Evolutionary conservation across 2,329 filamentous ascomycete species (phyloP).

Genomic region (Trichoderma breve): DNA sequence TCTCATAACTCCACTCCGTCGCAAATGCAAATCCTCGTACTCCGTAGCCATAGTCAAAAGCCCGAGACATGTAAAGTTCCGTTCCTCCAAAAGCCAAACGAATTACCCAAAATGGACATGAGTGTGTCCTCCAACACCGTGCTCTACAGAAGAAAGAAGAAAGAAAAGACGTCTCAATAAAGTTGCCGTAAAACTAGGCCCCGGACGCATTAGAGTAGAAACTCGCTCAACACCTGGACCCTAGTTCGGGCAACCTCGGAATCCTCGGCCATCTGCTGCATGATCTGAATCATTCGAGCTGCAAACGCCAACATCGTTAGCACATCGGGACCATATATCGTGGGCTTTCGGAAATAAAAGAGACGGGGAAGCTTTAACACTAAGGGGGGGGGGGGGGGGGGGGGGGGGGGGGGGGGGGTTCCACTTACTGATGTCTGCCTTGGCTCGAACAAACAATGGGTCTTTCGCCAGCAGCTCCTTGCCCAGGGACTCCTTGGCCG

Average conservation of each 20-base stretch:
- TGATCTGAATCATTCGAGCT: slow-evolving; percentile 64
- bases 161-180: neutral
- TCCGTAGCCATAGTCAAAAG: neutral
- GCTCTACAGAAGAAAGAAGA: neutral
- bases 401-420: neutral
- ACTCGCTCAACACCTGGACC: slow-evolving; percentile 57
- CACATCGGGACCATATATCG: neutral
- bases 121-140: neutral
- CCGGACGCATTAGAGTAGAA: slow-evolving; percentile 33
- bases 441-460: slow-evolving; percentile 59
- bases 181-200: neutral
- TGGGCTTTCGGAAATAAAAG: slow-evolving; percentile 19
- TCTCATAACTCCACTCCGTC: neutral
- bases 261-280: slow-evolving; percentile 58
- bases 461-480: slow-evolving; percentile 50
- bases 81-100: neutral
- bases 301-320: slow-evolving; percentile 12
- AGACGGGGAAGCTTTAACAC: slow-evolving; percentile 8
- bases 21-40: neutral
- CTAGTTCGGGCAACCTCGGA: slow-evolving; percentile 59
- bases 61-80: neutral
- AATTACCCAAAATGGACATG: neutral
- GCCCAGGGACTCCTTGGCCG: slow-evolving; percentile 44
- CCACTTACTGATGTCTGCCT: slow-evolving; percentile 58
- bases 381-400: neutral